Conservation (phyloP, 805 yeast genomes). For the Komagataella pastoris region DNA sequence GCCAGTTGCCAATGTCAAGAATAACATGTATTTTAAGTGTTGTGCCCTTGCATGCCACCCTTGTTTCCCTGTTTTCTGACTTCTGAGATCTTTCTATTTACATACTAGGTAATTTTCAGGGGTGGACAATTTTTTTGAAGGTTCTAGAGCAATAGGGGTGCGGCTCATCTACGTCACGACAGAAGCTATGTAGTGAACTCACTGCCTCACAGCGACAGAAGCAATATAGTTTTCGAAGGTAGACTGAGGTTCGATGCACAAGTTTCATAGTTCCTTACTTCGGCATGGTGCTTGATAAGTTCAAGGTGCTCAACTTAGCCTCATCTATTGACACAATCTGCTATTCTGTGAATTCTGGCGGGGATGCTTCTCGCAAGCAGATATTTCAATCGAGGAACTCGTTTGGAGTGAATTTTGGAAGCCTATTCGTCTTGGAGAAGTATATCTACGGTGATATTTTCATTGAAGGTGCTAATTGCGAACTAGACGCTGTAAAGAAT, state of each 20-base stretch:
- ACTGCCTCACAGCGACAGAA: not conserved
- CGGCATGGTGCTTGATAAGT: not conserved
- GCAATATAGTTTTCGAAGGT: not conserved
- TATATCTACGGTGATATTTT: constrained; percentile 62
- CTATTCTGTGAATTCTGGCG: constrained; percentile 25
- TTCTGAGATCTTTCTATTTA: not conserved
- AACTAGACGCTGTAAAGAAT: constrained; percentile 56
- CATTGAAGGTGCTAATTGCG: constrained; percentile 45
- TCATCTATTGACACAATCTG: constrained; percentile 3
- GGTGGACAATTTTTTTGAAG: not conserved
- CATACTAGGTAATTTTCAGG: not conserved
- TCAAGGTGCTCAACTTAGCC: not conserved
- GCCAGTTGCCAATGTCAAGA: not conserved
- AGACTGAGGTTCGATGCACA: too few species aligned
- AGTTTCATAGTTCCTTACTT: not conserved
- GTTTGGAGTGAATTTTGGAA: constrained; percentile 80
- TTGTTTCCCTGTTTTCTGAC: not conserved
- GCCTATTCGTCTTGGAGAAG: constrained; percentile 66
- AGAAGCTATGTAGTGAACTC: not conserved
- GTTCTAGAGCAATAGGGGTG: not conserved
- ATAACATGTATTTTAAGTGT: not conserved
- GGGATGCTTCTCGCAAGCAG: constrained; percentile 23
- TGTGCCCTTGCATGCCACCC: not conserved
- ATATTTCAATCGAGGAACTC: constrained; percentile 51
- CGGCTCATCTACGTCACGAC: not conserved